A percentile compares a stretch with the other conserved stretches of the same genome.
Evolutionary conservation across 192 early-diverging fungal species (phyloP).

Genomic region (Coemansia sp.): DNA sequence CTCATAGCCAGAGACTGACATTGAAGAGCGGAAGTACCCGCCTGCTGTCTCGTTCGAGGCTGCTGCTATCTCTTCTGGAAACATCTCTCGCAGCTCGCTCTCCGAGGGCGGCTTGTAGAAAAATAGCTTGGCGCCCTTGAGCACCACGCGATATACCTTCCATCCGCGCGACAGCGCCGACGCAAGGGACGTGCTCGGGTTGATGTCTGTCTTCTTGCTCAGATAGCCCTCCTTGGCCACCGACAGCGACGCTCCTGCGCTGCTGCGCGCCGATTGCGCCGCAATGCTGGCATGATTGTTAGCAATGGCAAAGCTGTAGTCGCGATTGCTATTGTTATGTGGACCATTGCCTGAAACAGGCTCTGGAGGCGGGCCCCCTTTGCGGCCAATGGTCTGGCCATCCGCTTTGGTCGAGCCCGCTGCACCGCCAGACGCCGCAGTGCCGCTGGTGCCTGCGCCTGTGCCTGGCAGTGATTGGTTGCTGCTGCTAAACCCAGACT

Average conservation of each 20-base stretch:
- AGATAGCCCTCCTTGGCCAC: conserved; percentile 64
- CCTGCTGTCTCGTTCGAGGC: conserved; percentile 52
- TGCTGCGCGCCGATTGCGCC: conserved; percentile 43
- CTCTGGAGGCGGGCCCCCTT: conserved; percentile 32
- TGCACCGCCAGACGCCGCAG: conserved; percentile 5
- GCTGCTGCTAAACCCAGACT: conserved; percentile 39
- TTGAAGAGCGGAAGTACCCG: conserved; percentile 41
- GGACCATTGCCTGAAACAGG: not conserved
- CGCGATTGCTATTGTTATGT: conserved; percentile 25
- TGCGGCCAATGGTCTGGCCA: conserved; percentile 19
- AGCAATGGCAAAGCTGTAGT: conserved; percentile 54
- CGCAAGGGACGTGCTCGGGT: conserved; percentile 59
- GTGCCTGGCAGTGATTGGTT: conserved; percentile 27
- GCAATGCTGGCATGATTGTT: conserved; percentile 13
- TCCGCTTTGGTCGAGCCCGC: conserved; percentile 2
- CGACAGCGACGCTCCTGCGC: conserved; percentile 28
- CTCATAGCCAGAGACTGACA: conserved; percentile 24
- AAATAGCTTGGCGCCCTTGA: conserved; percentile 74
- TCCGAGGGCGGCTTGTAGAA: conserved; percentile 68
- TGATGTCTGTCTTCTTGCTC: conserved; percentile 72
- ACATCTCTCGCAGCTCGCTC: conserved; percentile 56
- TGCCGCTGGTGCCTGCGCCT: conserved; percentile 2
- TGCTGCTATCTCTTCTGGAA: conserved; percentile 53
- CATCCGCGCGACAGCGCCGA: conserved; percentile 63
- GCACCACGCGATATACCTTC: conserved; percentile 72